Evolutionary conservation across 257 asterid genomes (phyloP).

Genomic region (Gentiana dahurica): DNA sequence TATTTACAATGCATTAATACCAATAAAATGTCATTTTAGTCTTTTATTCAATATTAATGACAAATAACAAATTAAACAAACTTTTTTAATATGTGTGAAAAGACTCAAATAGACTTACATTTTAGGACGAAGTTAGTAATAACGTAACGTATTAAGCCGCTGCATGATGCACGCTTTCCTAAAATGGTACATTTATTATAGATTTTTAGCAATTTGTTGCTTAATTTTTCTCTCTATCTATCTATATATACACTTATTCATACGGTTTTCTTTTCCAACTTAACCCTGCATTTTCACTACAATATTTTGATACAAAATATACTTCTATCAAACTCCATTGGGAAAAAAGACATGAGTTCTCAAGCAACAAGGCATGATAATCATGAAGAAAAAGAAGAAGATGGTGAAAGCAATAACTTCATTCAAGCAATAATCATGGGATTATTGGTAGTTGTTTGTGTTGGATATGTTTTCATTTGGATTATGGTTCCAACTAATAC

Average conservation of each 20-base stretch:
- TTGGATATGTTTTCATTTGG: slow-evolving; percentile 49
- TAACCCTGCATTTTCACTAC: not conserved
- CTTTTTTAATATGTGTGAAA: too few species aligned
- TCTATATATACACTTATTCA: too few species aligned
- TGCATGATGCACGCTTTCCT: not conserved
- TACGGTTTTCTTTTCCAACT: not conserved
- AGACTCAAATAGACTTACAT: too few species aligned
- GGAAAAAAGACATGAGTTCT: not conserved
- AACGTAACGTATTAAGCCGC: not conserved
- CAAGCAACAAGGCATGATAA: not conserved
- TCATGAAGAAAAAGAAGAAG: not conserved
- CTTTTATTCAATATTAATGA: too few species aligned
- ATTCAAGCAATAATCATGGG: slow-evolving; percentile 32
- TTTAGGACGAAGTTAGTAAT: too few species aligned
- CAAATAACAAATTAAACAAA: too few species aligned
- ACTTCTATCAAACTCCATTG: not conserved
- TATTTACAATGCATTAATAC: too few species aligned
- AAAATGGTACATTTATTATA: not conserved
- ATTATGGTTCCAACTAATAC: slow-evolving; percentile 48
- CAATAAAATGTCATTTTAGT: too few species aligned
- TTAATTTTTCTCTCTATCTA: too few species aligned
- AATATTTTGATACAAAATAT: too few species aligned
- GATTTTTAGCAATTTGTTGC: not conserved
- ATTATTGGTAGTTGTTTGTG: slow-evolving; percentile 19
- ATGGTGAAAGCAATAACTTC: slow-evolving; percentile 5